phyloP scores from a whole-genome alignment of 75 land plant genomes.

The Pinus albicaulis region DNA sequence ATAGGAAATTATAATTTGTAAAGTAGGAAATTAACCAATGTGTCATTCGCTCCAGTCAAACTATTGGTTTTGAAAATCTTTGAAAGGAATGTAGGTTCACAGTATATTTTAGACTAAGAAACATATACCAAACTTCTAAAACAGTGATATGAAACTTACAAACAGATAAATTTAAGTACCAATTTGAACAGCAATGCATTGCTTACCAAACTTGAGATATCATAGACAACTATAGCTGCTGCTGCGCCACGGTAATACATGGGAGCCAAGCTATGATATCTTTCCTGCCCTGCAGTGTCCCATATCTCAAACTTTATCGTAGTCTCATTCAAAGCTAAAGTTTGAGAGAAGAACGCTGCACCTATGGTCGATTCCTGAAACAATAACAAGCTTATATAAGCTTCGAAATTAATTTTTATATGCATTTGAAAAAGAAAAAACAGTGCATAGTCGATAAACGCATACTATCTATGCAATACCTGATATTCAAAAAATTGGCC shows the following conservation, averaged over 20 bases:
- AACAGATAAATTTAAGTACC: no score
- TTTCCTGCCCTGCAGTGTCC: constrained; percentile 99
- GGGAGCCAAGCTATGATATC: constrained; percentile 98
- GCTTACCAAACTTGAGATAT: constrained; percentile 69
- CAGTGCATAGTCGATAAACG: no score
- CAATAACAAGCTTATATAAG: background rate
- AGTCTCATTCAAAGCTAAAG: constrained; percentile 79
- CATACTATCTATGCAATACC: constrained; percentile 7
- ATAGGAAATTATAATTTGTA: no score
- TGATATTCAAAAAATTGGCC: constrained; percentile 45
- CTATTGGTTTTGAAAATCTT: no score
- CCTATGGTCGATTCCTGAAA: constrained; percentile 94
- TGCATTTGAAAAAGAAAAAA: no score
- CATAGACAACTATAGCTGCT: constrained; percentile 90
- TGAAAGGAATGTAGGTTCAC: no score
- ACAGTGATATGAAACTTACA: no score
- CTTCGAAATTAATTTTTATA: no score
- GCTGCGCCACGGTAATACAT: constrained; percentile 98
- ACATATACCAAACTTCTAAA: no score
- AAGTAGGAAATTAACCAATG: no score
- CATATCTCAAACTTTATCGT: constrained; percentile 97
- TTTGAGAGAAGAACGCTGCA: constrained; percentile 97
- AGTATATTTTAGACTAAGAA: no score
- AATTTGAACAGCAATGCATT: background rate
- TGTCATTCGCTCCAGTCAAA: no score